Evolutionary conservation across 225 moss, liverwort and hornwort genomes (phyloP), one percentile per base, ranked within the genome.

Genomic region (Straminergon stramineum): DNA sequence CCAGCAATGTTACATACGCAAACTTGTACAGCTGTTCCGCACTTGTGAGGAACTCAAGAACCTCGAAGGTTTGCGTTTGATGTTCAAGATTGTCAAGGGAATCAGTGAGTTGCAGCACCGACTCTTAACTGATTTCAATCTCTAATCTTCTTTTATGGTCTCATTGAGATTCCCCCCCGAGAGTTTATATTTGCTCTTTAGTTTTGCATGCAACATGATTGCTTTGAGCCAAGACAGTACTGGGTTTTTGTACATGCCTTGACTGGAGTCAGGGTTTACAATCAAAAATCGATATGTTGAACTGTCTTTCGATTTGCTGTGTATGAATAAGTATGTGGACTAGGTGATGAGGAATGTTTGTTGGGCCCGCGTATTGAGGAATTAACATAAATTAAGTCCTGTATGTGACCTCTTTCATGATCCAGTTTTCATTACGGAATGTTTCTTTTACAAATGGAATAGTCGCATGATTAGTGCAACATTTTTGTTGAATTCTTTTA

Each of bases 41-140:
- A 91, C 93, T 77, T 99, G 97, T 94, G 99, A 99, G 92, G 99
- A 97, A 86, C 92, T 94, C 89, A 94, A 96, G 90, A 96, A 97
- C 85, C 84, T 93, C 11, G 99, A 99, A 91, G 94, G 95, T 86
- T 95, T 99, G 92, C 97, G 95, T 67, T 94, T 96, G 94, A 89
- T 99, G 91, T 99, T 91, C 94, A 99, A 96, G 90, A 95, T 92
- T 70, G 93, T 99, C 80, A 99, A 99, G 93, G 99, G 99, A 97
- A 95, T 99, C 92, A 99, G 99, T 99, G 93, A 91, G 97, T 96
- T 63, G 57, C 45, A 87, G 85, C 48, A 76, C 56, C 53, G 53
- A 51, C 69, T 87, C 24, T 61, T 41, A 30, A 30, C 43, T 78
- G 41, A 64, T 90, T 88, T 65, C 43, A 84, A 61, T 79, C 28